Percentiles rank a stretch among this genome's conserved stretches.
phyloP scores from a whole-genome alignment of 2,329 filamentous ascomycete genomes.

The Aspergillus floridensis region DNA sequence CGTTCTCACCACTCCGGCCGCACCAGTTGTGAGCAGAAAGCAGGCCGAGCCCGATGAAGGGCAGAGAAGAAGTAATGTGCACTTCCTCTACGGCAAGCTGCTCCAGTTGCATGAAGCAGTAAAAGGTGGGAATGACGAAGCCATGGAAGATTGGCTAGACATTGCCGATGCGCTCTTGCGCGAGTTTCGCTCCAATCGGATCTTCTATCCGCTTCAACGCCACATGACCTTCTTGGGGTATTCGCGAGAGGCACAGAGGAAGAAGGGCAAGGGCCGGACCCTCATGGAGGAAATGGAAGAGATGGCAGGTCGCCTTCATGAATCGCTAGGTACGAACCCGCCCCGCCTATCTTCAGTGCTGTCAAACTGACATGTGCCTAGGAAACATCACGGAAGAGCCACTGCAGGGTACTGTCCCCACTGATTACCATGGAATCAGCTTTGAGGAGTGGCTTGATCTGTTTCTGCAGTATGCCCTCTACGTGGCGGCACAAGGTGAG shows the following conservation, averaged over 20 bases:
- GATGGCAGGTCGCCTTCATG: conserved; percentile 45
- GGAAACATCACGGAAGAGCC: conserved; percentile 26
- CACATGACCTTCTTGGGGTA: conserved; percentile 52
- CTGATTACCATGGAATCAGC: conserved; percentile 70
- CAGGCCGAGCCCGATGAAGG: conserved; percentile 31
- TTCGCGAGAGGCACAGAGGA: conserved; percentile 41
- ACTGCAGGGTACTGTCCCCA: conserved; percentile 41
- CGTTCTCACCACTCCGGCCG: conserved; percentile 18
- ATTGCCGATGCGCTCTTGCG: conserved; percentile 58
- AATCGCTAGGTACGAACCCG: conserved; percentile 36
- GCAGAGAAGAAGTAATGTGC: conserved; percentile 42
- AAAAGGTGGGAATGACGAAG: conserved; percentile 50
- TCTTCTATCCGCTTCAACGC: conserved; percentile 58
- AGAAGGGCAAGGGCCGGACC: conserved; percentile 35
- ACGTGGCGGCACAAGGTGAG: conserved; percentile 66
- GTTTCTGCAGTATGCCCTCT: conserved; percentile 82
- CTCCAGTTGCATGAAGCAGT: conserved; percentile 49
- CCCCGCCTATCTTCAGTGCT: not conserved
- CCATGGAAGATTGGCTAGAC: conserved; percentile 57
- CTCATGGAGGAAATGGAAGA: conserved; percentile 45
- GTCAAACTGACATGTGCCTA: conserved; percentile 18
- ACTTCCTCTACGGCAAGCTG: conserved; percentile 46
- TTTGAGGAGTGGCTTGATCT: conserved; percentile 86
- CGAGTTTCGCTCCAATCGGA: conserved; percentile 59
- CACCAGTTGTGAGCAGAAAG: conserved; percentile 18